phyloP scores from a whole-genome alignment of 139 green algal species.

The Ettlia oleoabundans region DNA sequence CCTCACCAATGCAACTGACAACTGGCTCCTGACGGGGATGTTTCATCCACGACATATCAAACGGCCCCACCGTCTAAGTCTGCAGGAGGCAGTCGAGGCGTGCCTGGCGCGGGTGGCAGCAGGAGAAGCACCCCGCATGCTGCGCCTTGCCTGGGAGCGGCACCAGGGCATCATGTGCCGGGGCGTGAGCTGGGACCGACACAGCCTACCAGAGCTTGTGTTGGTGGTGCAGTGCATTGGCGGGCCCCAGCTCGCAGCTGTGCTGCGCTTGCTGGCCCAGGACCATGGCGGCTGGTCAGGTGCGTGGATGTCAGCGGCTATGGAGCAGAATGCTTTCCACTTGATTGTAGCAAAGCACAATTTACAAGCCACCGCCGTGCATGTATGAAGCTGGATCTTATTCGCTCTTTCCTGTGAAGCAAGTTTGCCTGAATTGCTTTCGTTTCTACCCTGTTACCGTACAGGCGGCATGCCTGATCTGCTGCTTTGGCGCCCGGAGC shows the following conservation, averaged over 20 bases:
- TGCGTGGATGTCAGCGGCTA: constrained; percentile 12
- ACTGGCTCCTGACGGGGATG: no score
- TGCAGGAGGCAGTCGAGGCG: constrained; percentile 53
- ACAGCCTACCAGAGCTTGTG: constrained; percentile 65
- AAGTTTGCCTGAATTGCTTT: no score
- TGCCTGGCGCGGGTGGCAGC: constrained; percentile 54
- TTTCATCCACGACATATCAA: no score
- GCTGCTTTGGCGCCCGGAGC: constrained; percentile 77
- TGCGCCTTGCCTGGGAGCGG: constrained; percentile 56
- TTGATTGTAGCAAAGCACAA: background rate
- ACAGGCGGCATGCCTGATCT: constrained; percentile 88
- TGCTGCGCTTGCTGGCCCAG: constrained; percentile 80
- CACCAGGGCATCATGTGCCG: constrained; percentile 59
- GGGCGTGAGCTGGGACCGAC: constrained; percentile 80
- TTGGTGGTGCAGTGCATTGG: constrained; percentile 80
- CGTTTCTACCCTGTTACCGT: background rate
- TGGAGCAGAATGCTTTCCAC: no score
- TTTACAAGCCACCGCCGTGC: no score
- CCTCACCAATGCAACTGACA: no score
- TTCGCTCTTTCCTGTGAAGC: no score
- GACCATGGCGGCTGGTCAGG: constrained; percentile 73
- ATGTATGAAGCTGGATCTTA: no score
- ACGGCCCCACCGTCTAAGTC: no score
- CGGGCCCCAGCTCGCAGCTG: constrained; percentile 64
- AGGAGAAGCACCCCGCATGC: constrained; percentile 28